A percentile compares a stretch with the other conserved stretches of the same genome.
These are phyloP conservation scores for Cadophora sp. DNA, from an alignment of 2,329 filamentous ascomycete species.

Conservation along the genomic window DNA sequence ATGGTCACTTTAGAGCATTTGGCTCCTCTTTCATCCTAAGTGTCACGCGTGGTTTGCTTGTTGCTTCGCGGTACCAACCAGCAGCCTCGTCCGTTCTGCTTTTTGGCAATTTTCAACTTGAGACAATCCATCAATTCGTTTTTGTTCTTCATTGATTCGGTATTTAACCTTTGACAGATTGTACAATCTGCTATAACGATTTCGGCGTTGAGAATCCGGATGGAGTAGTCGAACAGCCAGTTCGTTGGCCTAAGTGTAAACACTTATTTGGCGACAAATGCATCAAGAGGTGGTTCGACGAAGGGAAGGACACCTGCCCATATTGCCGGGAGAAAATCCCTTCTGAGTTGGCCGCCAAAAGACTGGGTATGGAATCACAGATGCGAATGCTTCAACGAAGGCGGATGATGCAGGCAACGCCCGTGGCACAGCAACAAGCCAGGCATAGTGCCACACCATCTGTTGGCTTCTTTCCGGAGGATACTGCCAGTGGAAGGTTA, in stretches of 20 bases:
- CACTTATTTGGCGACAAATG: constrained; percentile 70
- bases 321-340: constrained; percentile 69
- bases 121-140: neutral
- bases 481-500: constrained; percentile 10
- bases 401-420: constrained; percentile 17
- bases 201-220: constrained; percentile 64
- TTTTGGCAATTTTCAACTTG: neutral
- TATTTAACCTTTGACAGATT: constrained; percentile 50
- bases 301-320: constrained; percentile 67
- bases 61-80: neutral
- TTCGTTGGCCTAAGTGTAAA: constrained; percentile 66
- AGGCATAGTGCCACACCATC: neutral
- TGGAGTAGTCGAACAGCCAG: constrained; percentile 60
- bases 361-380: constrained; percentile 14
- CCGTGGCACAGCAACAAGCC: neutral
- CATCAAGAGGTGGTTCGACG: constrained; percentile 67
- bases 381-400: constrained; percentile 23
- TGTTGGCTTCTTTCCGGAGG: constrained; percentile 6
- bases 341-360: constrained; percentile 49
- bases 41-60: neutral
- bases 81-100: neutral
- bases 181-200: constrained; percentile 70
- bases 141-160: neutral
- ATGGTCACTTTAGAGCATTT: neutral
- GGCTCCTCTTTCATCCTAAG: neutral